phyloP scores from a whole-genome alignment of 2,329 filamentous ascomycete species.

The Paraphoma sp. region DNA sequence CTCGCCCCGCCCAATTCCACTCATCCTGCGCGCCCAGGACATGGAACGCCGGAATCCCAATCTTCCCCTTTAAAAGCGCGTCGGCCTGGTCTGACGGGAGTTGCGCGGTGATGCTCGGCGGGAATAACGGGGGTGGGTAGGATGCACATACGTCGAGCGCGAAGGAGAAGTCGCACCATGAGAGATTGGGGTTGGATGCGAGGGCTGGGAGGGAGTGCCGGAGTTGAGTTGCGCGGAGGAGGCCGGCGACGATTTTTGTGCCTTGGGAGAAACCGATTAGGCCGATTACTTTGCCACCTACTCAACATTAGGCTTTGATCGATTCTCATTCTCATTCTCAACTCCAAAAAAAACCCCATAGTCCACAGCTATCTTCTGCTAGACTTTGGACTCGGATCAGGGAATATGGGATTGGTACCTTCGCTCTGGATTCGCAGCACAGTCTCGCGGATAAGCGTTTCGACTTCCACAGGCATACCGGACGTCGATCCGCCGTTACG shows the following conservation, averaged over 20 bases:
- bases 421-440: conserved; percentile 6
- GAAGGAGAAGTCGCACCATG: conserved; percentile 29
- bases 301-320: not conserved
- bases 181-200: not conserved
- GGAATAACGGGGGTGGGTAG: conserved; percentile 33
- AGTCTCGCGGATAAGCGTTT: conserved; percentile 23
- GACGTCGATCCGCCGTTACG: conserved; percentile 13
- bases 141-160: conserved; percentile 31
- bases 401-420: no score
- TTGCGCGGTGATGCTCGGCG: not conserved
- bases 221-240: conserved; percentile 36
- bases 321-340: not conserved
- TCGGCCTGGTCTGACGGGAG: not conserved
- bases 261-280: conserved; percentile 44
- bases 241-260: conserved; percentile 40
- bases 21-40: conserved; percentile 42
- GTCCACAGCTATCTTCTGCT: not conserved
- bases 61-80: conserved; percentile 22
- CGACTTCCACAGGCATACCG: conserved; percentile 26
- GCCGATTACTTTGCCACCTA: conserved; percentile 35
- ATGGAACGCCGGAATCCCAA: conserved; percentile 40
- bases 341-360: not conserved
- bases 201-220: not conserved
- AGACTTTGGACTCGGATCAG: not conserved
- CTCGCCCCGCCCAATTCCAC: conserved; percentile 41